Conservation (phyloP, 2,329 filamentous ascomycete species). For the Truncatella angustata region DNA sequence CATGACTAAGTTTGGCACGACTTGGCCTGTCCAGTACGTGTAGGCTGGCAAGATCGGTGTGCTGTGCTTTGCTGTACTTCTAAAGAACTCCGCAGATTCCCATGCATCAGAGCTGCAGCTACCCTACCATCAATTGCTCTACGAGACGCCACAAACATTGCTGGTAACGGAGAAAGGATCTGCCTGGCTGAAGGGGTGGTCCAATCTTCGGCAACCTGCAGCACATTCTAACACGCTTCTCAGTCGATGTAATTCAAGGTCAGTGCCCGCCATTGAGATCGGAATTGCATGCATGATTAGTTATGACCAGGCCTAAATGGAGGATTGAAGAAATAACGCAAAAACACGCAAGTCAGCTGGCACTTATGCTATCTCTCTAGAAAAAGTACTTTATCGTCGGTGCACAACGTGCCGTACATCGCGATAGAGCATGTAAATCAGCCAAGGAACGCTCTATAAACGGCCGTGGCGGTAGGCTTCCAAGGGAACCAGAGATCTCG, state of each 20-base stretch:
- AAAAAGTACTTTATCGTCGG: background rate
- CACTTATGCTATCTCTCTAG: background rate
- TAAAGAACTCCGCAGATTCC: constrained; percentile 17
- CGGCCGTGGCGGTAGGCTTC: constrained; percentile 3
- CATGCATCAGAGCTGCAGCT: constrained; percentile 46
- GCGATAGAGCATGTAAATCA: background rate
- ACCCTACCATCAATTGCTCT: constrained; percentile 44
- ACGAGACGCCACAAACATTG: constrained; percentile 46
- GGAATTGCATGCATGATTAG: background rate
- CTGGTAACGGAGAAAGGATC: constrained; percentile 38
- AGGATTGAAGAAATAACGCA: background rate
- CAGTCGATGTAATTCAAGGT: constrained; percentile 26
- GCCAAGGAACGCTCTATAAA: background rate
- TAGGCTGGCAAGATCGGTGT: background rate
- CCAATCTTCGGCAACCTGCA: constrained; percentile 40
- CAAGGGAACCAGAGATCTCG: constrained; percentile 26
- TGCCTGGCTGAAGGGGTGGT: constrained; percentile 32
- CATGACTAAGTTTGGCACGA: background rate
- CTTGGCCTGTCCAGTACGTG: constrained; percentile 16
- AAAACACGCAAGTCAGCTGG: background rate
- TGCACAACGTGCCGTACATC: background rate
- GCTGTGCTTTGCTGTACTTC: background rate
- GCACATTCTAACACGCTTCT: constrained; percentile 29
- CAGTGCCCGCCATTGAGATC: constrained; percentile 28
- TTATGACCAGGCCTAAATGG: background rate